A percentile compares a stretch with the other conserved stretches of the same genome.
These are phyloP conservation scores for Ascochyta koolunga DNA, from an alignment of 2,329 filamentous ascomycete species.

Conservation along the genomic window DNA sequence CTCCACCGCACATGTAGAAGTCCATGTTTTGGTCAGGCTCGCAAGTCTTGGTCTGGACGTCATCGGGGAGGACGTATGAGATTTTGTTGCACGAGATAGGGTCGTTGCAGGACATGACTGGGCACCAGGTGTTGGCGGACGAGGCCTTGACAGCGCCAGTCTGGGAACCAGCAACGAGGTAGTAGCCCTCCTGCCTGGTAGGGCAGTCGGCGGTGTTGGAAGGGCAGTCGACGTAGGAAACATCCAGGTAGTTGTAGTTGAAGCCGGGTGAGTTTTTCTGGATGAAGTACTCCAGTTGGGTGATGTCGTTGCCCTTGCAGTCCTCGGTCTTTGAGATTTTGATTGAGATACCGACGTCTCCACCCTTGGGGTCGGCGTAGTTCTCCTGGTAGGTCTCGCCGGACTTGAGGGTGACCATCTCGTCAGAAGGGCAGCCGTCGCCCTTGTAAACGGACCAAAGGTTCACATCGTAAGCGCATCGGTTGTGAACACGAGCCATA, in stretches of 20 bases:
- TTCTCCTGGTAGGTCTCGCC: conserved; percentile 44
- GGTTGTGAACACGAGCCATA: conserved; percentile 45
- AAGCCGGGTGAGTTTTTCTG: conserved; percentile 16
- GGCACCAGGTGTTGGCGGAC: conserved; percentile 40
- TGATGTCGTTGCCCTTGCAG: conserved; percentile 39
- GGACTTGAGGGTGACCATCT: conserved; percentile 33
- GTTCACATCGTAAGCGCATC: conserved; percentile 46
- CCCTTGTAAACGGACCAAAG: conserved; percentile 48
- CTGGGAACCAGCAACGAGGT: conserved; percentile 34
- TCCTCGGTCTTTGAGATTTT: conserved; percentile 46
- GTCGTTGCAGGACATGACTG: conserved; percentile 35
- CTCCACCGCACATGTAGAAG: conserved; percentile 45
- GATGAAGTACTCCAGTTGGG: conserved; percentile 49
- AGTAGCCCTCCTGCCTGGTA: conserved; percentile 42
- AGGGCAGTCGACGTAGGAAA: conserved; percentile 48
- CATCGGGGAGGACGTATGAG: conserved; percentile 42
- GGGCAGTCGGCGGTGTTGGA: conserved; percentile 34
- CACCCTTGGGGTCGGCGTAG: conserved; percentile 26
- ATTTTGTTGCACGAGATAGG: conserved; percentile 31
- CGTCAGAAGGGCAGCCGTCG: conserved; percentile 29
- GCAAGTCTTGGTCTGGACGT: conserved; percentile 44
- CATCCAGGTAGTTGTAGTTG: conserved; percentile 44
- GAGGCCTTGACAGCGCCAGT: conserved; percentile 22
- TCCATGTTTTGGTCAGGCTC: conserved; percentile 30
- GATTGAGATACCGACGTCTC: conserved; percentile 44